Percentiles rank a stretch among this genome's conserved stretches.
phyloP scores from a whole-genome alignment of 1,139 yeast genomes.

The Arxiozyma slooffiae region DNA sequence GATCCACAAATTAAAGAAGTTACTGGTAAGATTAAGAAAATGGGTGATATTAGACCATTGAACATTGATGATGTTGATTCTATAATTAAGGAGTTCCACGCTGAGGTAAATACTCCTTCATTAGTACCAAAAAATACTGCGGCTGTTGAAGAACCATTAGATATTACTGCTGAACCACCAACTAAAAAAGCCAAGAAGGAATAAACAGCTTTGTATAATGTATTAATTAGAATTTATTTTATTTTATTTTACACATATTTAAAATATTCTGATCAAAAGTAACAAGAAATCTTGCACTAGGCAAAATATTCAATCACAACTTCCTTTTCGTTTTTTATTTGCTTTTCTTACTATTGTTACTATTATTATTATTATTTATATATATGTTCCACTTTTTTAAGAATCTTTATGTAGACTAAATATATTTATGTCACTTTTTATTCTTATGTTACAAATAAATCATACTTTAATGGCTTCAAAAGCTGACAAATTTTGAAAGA shows the following conservation, averaged over 20 bases:
- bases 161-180: slow-evolving; percentile 18
- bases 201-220: neutral
- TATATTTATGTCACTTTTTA: neutral
- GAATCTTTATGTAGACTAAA: neutral
- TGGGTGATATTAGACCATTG: slow-evolving; percentile 91
- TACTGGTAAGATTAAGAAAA: slow-evolving; percentile 80
- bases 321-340: neutral
- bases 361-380: no score
- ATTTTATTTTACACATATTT: neutral
- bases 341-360: neutral
- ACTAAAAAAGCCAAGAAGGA: slow-evolving; percentile 18
- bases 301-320: neutral
- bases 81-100: slow-evolving; percentile 87
- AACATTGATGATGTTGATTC: slow-evolving; percentile 97
- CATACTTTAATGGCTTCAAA: no score
- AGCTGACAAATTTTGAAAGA: no score
- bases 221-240: neutral
- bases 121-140: slow-evolving; percentile 22
- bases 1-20: slow-evolving; percentile 95
- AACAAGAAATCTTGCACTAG: neutral
- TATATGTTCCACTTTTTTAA: neutral
- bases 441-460: no score
- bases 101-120: slow-evolving; percentile 43
- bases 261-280: neutral
- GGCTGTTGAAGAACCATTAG: slow-evolving; percentile 25